A percentile compares a stretch with the other conserved stretches of the same genome.
These are phyloP conservation scores for Podospora comata DNA, from an alignment of 495 filamentous ascomycete species.

Conservation along the genomic window DNA sequence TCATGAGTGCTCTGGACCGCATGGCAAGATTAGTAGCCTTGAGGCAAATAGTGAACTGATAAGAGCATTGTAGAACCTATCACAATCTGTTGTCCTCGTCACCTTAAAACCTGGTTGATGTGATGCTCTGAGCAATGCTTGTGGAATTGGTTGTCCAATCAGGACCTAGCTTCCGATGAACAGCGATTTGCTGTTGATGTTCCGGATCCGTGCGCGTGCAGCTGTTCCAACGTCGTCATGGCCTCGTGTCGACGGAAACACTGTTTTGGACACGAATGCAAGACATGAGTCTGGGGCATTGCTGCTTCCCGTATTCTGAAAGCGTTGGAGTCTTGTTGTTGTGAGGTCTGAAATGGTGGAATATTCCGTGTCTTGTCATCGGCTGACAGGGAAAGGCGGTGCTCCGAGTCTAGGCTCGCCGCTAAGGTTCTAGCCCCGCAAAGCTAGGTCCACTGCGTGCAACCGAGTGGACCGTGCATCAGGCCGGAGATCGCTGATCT, in stretches of 20 bases:
- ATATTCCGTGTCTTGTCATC: background rate
- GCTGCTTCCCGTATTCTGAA: background rate
- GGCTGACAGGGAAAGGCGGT: background rate
- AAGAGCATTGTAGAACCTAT: background rate
- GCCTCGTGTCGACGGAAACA: background rate
- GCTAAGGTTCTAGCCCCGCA: constrained; percentile 9
- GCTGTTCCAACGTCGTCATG: constrained; percentile 8
- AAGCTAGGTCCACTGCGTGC: background rate
- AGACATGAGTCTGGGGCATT: background rate
- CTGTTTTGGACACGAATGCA: background rate
- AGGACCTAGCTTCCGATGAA: background rate
- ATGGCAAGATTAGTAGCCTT: background rate
- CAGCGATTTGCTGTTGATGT: background rate
- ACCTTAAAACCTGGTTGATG: background rate
- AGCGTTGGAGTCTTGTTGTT: background rate
- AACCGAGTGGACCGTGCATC: background rate
- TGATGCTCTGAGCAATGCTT: background rate
- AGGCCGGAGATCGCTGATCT: background rate
- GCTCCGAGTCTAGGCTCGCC: background rate
- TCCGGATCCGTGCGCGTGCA: constrained; percentile 6
- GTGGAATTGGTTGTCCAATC: background rate
- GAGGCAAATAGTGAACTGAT: background rate
- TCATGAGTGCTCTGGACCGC: background rate
- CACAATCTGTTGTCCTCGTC: background rate
- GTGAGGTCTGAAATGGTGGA: background rate